phyloP scores from a whole-genome alignment of 2,329 filamentous ascomycete species.

The Diaporthe citri region DNA sequence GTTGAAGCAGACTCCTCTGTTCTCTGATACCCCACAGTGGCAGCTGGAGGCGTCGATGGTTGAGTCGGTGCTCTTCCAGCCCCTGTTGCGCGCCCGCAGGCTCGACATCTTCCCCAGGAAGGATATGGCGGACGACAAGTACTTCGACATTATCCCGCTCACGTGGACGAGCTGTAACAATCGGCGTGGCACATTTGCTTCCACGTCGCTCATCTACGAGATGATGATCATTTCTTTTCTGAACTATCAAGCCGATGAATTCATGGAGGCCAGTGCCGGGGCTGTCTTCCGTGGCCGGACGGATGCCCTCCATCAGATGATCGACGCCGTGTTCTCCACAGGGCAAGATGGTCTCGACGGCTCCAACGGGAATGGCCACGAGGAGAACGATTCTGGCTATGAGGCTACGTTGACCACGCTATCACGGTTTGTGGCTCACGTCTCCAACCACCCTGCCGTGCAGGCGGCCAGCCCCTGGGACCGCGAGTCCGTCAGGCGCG shows the following conservation, averaged over 20 bases:
- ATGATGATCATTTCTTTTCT: conserved; percentile 7
- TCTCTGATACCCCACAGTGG: not conserved
- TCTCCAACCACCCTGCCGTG: not conserved
- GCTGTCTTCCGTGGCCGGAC: not conserved
- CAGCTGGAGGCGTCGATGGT: not conserved
- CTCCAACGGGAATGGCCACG: no score
- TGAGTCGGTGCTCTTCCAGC: not conserved
- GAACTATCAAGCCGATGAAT: conserved; percentile 3
- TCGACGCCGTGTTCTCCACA: not conserved
- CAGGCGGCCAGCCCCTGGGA: not conserved
- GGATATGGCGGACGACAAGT: not conserved
- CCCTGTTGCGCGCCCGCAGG: not conserved
- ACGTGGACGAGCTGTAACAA: not conserved
- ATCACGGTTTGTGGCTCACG: not conserved
- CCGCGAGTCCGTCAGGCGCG: not conserved
- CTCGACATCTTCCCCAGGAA: not conserved
- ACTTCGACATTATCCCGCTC: not conserved
- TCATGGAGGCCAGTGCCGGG: conserved; percentile 10
- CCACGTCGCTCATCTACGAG: not conserved
- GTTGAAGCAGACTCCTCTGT: not conserved
- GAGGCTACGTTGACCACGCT: no score
- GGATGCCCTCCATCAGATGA: not conserved
- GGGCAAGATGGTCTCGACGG: no score
- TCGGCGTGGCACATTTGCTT: not conserved
- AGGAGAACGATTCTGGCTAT: no score